Percentiles rank a stretch among this genome's conserved stretches.
phyloP scores from a whole-genome alignment of 805 yeast species.

The Kodamaea hsintzibuensis region DNA sequence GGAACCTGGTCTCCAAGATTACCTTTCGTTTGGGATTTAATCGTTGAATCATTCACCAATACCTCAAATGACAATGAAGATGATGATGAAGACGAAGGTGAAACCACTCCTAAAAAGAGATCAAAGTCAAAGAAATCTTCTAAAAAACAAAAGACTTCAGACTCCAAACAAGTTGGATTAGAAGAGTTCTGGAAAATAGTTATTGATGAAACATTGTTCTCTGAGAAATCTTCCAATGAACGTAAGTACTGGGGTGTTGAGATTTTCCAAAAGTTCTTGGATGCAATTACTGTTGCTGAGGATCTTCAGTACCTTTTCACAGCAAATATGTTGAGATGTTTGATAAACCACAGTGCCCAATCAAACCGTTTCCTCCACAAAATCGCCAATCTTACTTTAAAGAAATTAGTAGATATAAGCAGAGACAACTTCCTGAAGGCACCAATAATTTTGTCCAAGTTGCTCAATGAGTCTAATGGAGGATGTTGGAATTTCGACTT shows the following conservation, averaged over 20 bases:
- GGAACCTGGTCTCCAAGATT: slow-evolving; percentile 74
- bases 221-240: slow-evolving; percentile 77
- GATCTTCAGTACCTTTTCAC: slow-evolving; percentile 44
- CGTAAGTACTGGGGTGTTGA: slow-evolving; percentile 86
- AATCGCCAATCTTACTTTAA: slow-evolving; percentile 56
- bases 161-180: slow-evolving; percentile 19
- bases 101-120: slow-evolving; percentile 40
- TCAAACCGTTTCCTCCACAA: slow-evolving; percentile 65
- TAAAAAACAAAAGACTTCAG: slow-evolving; percentile 11
- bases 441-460: slow-evolving; percentile 26
- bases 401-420: slow-evolving; percentile 41
- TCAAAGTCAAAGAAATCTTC: slow-evolving; percentile 28
- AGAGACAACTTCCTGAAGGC: slow-evolving; percentile 40
- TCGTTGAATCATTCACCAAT: slow-evolving; percentile 46
- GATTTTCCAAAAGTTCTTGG: slow-evolving; percentile 55
- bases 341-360: slow-evolving; percentile 76
- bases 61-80: slow-evolving; percentile 18
- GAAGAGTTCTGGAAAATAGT: slow-evolving; percentile 77
- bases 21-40: slow-evolving; percentile 73
- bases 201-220: slow-evolving; percentile 79
- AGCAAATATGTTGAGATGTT: slow-evolving; percentile 66
- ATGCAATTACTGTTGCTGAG: slow-evolving; percentile 16
- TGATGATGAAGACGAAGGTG: slow-evolving; percentile 21
- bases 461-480: slow-evolving; percentile 33
- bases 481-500: slow-evolving; percentile 75